phyloP scores from a whole-genome alignment of 192 early-diverging fungal species.

The Paraglomus occultum region DNA sequence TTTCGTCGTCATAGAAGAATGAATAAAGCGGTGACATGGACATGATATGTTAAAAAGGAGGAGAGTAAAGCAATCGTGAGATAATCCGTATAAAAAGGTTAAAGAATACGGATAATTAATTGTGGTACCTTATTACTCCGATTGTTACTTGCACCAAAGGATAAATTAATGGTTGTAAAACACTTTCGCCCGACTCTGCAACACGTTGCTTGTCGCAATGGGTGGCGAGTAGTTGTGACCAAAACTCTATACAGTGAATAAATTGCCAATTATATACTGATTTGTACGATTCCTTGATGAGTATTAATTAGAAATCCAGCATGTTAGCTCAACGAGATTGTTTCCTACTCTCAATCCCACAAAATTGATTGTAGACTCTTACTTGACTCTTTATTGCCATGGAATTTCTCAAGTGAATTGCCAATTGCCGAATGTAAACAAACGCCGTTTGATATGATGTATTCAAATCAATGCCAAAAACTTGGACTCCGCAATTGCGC shows the following conservation, averaged over 20 bases:
- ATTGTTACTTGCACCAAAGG: conserved; percentile 81
- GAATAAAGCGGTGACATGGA: too few relatives aligned
- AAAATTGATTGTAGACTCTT: background rate
- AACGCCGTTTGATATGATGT: conserved; percentile 93
- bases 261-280: conserved; percentile 98
- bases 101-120: background rate
- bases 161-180: conserved; percentile 77
- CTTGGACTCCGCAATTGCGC: conserved; percentile 88
- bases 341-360: background rate
- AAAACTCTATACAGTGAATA: conserved; percentile 88
- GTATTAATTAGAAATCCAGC: background rate
- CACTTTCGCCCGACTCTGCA: conserved; percentile 50
- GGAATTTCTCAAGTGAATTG: conserved; percentile 86
- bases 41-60: background rate
- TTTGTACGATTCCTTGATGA: conserved; percentile 71
- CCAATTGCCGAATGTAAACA: conserved; percentile 90
- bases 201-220: conserved; percentile 58
- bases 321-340: background rate
- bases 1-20: background rate
- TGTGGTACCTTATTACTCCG: conserved; percentile 57
- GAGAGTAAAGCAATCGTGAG: conserved; percentile 35
- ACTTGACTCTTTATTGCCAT: conserved; percentile 78
- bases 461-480: conserved; percentile 74
- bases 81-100: conserved; percentile 11
- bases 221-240: conserved; percentile 79